Base-by-base conservation (phyloP, 2,329 filamentous ascomycete genomes). In the Venturia effusa region DNA sequence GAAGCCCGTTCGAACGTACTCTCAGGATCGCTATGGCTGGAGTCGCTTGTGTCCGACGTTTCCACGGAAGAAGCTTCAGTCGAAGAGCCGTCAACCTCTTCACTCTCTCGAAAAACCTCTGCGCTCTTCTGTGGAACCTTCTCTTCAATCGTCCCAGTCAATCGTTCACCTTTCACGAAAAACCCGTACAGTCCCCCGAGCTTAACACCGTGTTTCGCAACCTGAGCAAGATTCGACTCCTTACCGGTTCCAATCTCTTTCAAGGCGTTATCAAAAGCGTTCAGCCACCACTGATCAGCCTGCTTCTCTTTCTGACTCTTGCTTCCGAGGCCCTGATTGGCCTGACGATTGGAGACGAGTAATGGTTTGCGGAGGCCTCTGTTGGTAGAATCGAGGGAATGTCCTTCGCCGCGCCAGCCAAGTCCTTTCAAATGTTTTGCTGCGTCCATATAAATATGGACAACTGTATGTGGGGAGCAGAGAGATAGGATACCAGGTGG, bases 201-300 rank as follows among this genome's bases (percentile, higher is more conserved):
- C 64, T 76, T 75, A 64, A 70, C 78, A 73, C 69, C 77, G 75
- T 80, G 72, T 74, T 82, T 72, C 67, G 76, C 71, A 63, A 80
- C 73, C 64, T 78, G 68, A 68, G 74, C 72, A 72, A 79, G 70
- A 61, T 83, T 81, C 63, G 32, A 84, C 86, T 65, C 48, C 83
- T 82, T 79, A 88, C 77, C 68, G 88, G 77, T 75, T 0, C 81
- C 81, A 62, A 96, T 81, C 4, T 88, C 89, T 74, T 94, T 89
- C 68, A 97, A 79, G 64, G 92, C 92, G 73, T 92, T 87, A 75
- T 97, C 93, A 69, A 96, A 97, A 13, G 94, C 94, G 65, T 90
- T 88, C 76, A 96, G 82, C 94, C 94, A 99, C 94, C 94, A 99
- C 74, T 96, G 92, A 72, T 97, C 93, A 69, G 82, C 81, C 64